phyloP scores from a whole-genome alignment of 2,329 filamentous ascomycete species.

The Orbilia oligospora region DNA sequence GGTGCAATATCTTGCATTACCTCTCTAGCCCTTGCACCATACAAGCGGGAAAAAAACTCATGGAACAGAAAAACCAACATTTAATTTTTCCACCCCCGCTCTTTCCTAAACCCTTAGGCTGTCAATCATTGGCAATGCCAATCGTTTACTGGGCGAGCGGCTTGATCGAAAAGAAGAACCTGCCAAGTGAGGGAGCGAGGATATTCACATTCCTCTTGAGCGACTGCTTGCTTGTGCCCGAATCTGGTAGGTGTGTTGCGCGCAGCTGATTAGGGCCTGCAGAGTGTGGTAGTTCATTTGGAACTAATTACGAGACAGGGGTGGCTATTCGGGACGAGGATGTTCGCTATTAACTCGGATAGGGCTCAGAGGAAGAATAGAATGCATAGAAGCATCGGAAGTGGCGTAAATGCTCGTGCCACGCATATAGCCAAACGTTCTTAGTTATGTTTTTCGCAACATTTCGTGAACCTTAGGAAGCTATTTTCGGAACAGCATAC shows the following conservation, averaged over 20 bases:
- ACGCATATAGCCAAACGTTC: not conserved
- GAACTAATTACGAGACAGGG: conserved; percentile 6
- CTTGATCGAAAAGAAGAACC: conserved; percentile 47
- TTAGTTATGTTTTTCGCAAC: not conserved
- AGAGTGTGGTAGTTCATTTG: conserved; percentile 37
- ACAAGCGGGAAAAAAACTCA: conserved; percentile 27
- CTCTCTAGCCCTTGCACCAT: conserved; percentile 5
- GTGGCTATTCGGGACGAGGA: conserved; percentile 32
- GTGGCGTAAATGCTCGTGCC: conserved; percentile 9
- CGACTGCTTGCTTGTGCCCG: conserved; percentile 32
- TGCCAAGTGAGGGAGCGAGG: conserved; percentile 51
- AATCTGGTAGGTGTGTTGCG: conserved; percentile 58
- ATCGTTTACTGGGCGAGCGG: conserved; percentile 51
- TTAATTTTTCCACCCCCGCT: conserved; percentile 29
- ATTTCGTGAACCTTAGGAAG: not conserved
- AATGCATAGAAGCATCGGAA: conserved; percentile 19
- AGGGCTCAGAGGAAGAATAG: conserved; percentile 14
- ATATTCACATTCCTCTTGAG: conserved; percentile 57
- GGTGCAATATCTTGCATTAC: conserved; percentile 36
- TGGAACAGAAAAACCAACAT: conserved; percentile 18
- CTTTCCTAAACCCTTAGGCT: conserved; percentile 56
- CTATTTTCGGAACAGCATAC: not conserved
- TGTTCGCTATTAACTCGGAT: conserved; percentile 30
- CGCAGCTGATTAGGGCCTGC: conserved; percentile 19
- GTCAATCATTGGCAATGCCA: conserved; percentile 60